Percentiles rank a stretch among this genome's conserved stretches.
These are phyloP conservation scores for Tolypocladium pustulatum DNA, from an alignment of 2,329 filamentous ascomycete species.

Conservation along the genomic window DNA sequence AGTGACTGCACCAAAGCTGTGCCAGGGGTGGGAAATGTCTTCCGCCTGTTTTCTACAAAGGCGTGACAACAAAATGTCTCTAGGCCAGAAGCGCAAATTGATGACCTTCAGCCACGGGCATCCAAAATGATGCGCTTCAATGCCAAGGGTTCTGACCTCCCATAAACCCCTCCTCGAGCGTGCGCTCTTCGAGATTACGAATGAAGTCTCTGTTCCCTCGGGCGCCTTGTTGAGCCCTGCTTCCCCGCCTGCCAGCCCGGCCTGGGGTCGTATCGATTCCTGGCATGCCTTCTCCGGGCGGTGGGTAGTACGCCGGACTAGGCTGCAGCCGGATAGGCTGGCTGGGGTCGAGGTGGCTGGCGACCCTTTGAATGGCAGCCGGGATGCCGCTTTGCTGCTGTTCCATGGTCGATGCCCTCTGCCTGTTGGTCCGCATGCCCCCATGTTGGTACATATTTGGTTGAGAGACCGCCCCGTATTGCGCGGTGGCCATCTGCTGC, in stretches of 20 bases:
- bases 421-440: conserved; percentile 61
- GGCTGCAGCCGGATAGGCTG: conserved; percentile 90
- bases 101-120: neutral
- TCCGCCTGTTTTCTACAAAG: neutral
- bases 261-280: conserved; percentile 47
- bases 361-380: conserved; percentile 83
- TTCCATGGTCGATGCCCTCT: conserved; percentile 93
- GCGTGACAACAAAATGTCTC: neutral
- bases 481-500: conserved; percentile 54
- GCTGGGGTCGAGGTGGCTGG: conserved; percentile 89
- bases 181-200: conserved; percentile 85
- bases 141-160: conserved; percentile 55
- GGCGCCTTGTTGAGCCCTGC: conserved; percentile 52
- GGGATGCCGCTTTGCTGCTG: conserved; percentile 90
- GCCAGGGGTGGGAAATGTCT: neutral
- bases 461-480: conserved; percentile 47
- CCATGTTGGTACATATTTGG: conserved; percentile 52
- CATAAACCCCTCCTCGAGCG: conserved; percentile 86
- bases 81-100: neutral
- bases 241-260: conserved; percentile 61
- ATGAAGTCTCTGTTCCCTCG: conserved; percentile 78
- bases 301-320: conserved; percentile 94
- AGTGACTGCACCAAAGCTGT: neutral
- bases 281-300: conserved; percentile 72
- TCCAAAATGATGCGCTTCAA: conserved; percentile 30